A percentile compares a stretch with the other conserved stretches of the same genome.
Conservation (phyloP, 108 stramenopile species). For the Cyclotella sp. region DNA sequence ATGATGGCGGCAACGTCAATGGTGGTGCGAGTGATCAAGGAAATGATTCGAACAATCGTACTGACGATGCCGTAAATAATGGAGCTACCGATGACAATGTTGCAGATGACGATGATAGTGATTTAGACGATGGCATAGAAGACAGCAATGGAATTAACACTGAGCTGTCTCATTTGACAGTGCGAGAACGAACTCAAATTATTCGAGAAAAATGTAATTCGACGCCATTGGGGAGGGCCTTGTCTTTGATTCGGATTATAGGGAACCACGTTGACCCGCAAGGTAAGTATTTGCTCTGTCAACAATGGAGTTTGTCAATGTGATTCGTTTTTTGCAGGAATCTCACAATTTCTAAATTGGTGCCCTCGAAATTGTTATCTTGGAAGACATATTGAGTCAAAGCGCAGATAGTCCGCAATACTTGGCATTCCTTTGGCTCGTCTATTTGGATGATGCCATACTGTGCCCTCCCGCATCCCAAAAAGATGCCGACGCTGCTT, state of each 20-base stretch:
- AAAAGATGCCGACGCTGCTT: background rate
- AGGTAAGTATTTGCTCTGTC: constrained; percentile 3
- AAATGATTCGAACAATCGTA: background rate
- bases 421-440: constrained; percentile 60
- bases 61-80: background rate
- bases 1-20: background rate
- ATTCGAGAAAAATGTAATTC: constrained; percentile 52
- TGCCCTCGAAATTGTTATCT: background rate
- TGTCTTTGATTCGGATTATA: constrained; percentile 48
- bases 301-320: background rate
- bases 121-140: background rate
- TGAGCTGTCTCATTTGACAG: background rate
- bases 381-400: constrained; percentile 23
- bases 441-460: constrained; percentile 56
- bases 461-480: constrained; percentile 47
- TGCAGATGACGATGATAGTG: background rate
- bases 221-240: constrained; percentile 44
- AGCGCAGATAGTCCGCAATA: constrained; percentile 50
- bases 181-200: constrained; percentile 11
- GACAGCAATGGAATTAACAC: background rate
- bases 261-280: constrained; percentile 16
- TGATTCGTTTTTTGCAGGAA: background rate
- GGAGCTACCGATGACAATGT: background rate
- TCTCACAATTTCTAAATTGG: background rate
- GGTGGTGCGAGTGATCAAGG: background rate